Conservation (phyloP, 805 yeast genomes). For the Metschnikowia lochheadii region DNA sequence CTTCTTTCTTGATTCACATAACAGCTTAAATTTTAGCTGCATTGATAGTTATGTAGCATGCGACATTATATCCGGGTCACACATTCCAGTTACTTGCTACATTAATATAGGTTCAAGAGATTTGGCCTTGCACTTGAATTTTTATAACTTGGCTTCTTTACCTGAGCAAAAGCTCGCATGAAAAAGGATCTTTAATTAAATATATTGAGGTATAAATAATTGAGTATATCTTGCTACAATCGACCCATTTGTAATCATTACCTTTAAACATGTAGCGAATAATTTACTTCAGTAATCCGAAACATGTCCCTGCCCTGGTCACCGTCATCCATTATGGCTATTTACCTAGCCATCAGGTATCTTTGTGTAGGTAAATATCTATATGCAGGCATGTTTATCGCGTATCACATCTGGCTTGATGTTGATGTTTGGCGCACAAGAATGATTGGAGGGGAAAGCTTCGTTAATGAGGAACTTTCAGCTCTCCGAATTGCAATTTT, state of each 20-base stretch:
- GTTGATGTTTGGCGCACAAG: not conserved
- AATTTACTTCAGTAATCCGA: not conserved
- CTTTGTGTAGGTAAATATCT: not conserved
- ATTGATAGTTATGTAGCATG: too few species aligned
- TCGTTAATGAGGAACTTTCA: constrained; percentile 37
- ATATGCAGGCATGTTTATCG: not conserved
- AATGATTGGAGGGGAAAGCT: constrained; percentile 3
- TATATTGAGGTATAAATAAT: not conserved
- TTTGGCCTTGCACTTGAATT: too few species aligned
- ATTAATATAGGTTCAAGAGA: too few species aligned
- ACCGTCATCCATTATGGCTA: not conserved
- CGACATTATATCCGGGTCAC: too few species aligned
- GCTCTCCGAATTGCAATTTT: constrained; percentile 53
- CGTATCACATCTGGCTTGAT: not conserved
- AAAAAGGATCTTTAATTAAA: not conserved
- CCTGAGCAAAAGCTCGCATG: too few species aligned
- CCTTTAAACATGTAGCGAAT: not conserved
- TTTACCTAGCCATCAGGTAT: not conserved
- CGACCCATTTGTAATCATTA: not conserved
- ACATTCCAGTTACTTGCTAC: too few species aligned
- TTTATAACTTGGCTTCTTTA: not conserved
- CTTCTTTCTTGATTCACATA: too few species aligned
- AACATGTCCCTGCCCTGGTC: not conserved
- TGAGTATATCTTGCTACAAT: not conserved
- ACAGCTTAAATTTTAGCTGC: too few species aligned